Base-by-base conservation (phyloP, 2,329 filamentous ascomycete species). In the Cytospora piceicola region DNA sequence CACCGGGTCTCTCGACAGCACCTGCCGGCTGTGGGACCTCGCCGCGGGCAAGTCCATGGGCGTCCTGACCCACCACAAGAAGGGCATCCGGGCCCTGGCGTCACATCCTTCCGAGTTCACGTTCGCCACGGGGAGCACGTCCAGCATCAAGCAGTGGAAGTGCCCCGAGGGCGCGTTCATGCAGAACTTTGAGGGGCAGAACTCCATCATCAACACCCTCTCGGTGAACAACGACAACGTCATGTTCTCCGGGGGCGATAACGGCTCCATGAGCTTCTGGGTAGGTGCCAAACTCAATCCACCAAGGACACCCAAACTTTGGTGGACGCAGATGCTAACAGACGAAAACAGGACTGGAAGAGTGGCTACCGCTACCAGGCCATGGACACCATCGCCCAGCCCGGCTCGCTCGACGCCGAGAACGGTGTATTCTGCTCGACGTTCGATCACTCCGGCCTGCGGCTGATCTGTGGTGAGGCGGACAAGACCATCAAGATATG, bases 401-500 rank as follows among this genome's bases (percentile, higher is more conserved):
- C 95, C 0, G 95, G 95, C 58, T 96, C 92, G 22, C 81, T 99
- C 29, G 94, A 98, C 73, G 95, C 95, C 7, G 95, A 99, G 79
- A 90, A 93, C 7, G 96, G 96, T 61, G 88, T 99, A 71, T 97
- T 99, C 90, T 92, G 91, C 74, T 93, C 92, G 17, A 97, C 90
- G 0, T 99, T 96, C 75, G 95, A 99, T 74, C 86, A 86, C 67
- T 97, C 94, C 0, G 95, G 95, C 0, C 75, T 97, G 73, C 87
- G 95, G 71, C 81, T 99, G 71, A 96, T 99, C 69, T 94, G 91
- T 24, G 96, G 96, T 55, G 95, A 99, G 79, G 92, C 93, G 7
- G 95, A 99, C 76, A 99, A 99, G 84, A 97, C 94, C 0, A 97
- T 97, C 77, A 98, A 99, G 85, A 88, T 99, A 65, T 99, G 95